Percentiles rank a stretch among this genome's conserved stretches.
Conservation (phyloP, 345 rosid species). For the Heritiera littoralis region DNA sequence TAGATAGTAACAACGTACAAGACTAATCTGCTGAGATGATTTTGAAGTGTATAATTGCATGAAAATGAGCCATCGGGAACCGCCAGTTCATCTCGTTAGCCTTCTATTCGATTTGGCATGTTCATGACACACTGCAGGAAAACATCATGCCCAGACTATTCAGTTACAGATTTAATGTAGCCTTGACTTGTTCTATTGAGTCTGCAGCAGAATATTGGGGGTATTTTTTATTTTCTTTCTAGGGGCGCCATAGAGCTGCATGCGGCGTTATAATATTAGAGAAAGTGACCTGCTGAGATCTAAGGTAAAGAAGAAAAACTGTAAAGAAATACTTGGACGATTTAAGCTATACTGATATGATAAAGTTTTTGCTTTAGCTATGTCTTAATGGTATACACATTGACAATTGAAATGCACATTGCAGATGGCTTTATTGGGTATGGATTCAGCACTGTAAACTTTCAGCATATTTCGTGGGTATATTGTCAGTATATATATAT, state of each 20-base stretch:
- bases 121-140: not conserved
- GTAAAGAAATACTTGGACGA: not conserved
- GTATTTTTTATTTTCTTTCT: not conserved
- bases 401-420: no score
- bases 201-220: not conserved
- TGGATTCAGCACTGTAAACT: no score
- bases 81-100: not conserved
- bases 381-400: not conserved
- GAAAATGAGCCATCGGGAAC: not conserved
- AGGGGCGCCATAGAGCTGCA: not conserved
- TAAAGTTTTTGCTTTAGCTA: not conserved
- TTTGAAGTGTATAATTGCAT: not conserved
- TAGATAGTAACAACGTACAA: constrained; percentile 1
- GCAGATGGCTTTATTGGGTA: no score
- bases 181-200: not conserved
- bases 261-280: not conserved
- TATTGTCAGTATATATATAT: no score
- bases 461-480: no score
- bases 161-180: not conserved
- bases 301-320: constrained; percentile 5
- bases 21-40: not conserved
- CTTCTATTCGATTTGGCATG: not conserved
- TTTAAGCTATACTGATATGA: not conserved
- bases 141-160: not conserved
- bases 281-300: not conserved